Evolutionary conservation across 257 asterid species (phyloP).

Genomic region (Craterostigma plantagineum): DNA sequence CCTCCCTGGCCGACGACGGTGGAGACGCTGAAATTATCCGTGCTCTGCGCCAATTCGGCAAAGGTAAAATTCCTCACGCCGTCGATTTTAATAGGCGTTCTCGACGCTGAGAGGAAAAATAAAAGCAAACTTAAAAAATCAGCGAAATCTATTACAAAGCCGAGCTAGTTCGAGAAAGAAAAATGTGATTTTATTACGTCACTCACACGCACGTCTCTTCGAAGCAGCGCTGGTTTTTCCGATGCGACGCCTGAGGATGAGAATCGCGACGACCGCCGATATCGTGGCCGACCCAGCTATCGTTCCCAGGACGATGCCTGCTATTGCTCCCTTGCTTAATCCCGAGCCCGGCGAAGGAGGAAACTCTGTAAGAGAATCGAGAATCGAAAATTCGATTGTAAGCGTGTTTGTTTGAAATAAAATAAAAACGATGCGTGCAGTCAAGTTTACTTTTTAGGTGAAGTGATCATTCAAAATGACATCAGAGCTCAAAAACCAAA

Average conservation of each 20-base stretch:
- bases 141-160: no score
- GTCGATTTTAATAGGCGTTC: slow-evolving; percentile 56
- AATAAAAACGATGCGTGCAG: no score
- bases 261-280: slow-evolving; percentile 42
- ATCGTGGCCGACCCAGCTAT: slow-evolving; percentile 58
- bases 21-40: slow-evolving; percentile 36
- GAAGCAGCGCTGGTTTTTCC: slow-evolving; percentile 28
- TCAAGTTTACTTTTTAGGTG: no score
- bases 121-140: no score
- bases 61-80: slow-evolving; percentile 70
- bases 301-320: slow-evolving; percentile 61
- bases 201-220: slow-evolving; percentile 56
- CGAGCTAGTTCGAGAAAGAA: neutral
- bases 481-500: no score
- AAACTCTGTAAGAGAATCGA: slow-evolving; percentile 42
- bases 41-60: slow-evolving; percentile 52
- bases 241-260: slow-evolving; percentile 36
- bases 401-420: no score
- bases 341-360: slow-evolving; percentile 23
- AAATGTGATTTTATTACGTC: slow-evolving; percentile 4
- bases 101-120: slow-evolving; percentile 43
- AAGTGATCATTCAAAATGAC: no score
- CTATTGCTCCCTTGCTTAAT: slow-evolving; percentile 70
- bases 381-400: neutral
- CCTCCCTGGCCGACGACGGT: slow-evolving; percentile 86